Evolutionary conservation across 208 protist genomes (phyloP), one percentile per base, ranked within the genome.

Genomic region (Leishmania major): DNA sequence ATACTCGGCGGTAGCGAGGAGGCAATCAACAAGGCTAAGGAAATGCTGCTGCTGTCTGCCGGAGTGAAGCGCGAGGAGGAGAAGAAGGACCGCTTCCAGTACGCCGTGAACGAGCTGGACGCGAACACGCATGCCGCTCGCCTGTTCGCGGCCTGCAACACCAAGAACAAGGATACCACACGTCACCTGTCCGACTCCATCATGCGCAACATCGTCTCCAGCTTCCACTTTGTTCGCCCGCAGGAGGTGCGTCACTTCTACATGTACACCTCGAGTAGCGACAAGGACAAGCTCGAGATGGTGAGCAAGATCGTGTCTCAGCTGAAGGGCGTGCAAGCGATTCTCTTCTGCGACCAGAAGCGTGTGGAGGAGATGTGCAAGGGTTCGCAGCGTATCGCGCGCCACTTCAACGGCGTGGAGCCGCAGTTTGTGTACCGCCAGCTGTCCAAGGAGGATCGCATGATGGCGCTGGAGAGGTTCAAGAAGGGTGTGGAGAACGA

Each of bases 291-390:
- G 88, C 77, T 96, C 51, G 93, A 96, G 75, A 86, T 86, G 71
- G 87, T 98, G 47, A 92, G 87, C 79, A 94, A 94, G 84, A 90
- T 97, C 75, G 89, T 97, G 60, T 90, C 91, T 10, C 92, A 98
- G 92, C 86, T 98, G 55, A 91, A 93, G 79, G 95, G 93, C 53
- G 92, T 98, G 43, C 95, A 98, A 86, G 95, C 95, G 37, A 93
- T 98, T 67, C 77, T 97, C 77, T 98, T 98, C 86, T 95, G 90
- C 86, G 89, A 95, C 40, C 90, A 91, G 77, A 94, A 95, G 79
- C 95, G 95, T 66, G 95, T 97, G 70, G 82, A 88, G 69, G 89
- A 96, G 80, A 95, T 98, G 90, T 87, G 82, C 79, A 93, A 94
- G 62, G 83, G 78, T 74, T 74, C 80, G 22, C 83, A 90, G 78